Percentiles rank a stretch among this genome's conserved stretches.
Evolutionary conservation across 345 rosid genomes (phyloP).

Genomic region (Kernera saxatilis): DNA sequence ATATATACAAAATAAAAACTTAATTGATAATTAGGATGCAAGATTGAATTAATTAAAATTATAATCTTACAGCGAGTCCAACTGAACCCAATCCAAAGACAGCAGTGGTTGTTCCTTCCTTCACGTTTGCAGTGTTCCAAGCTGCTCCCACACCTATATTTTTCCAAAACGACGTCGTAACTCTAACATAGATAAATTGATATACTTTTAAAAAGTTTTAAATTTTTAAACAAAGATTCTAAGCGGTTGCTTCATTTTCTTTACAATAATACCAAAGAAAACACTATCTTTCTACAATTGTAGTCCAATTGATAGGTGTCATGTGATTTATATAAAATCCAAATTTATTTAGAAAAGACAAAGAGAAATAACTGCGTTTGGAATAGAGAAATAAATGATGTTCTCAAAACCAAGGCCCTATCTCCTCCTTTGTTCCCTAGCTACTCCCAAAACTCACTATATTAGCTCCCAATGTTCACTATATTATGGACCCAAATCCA

Average conservation of each 20-base stretch:
- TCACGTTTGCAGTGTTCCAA: constrained; percentile 56
- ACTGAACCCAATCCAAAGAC: constrained; percentile 63
- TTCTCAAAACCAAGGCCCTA: background rate
- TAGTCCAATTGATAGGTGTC: background rate
- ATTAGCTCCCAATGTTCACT: background rate
- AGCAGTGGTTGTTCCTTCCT: constrained; percentile 55
- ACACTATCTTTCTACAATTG: background rate
- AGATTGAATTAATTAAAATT: background rate
- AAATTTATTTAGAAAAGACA: background rate
- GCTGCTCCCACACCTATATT: constrained; percentile 64
- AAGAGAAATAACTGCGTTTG: background rate
- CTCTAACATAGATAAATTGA: too few relatives aligned
- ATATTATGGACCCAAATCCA: background rate
- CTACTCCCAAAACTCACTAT: background rate
- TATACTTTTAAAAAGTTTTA: too few relatives aligned
- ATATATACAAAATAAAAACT: background rate
- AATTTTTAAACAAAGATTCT: too few relatives aligned
- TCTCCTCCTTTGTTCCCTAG: background rate
- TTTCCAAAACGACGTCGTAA: background rate
- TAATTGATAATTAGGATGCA: background rate
- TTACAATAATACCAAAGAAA: too few relatives aligned
- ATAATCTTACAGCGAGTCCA: constrained; percentile 62
- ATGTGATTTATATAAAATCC: background rate
- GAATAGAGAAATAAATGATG: background rate
- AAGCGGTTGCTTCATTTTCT: too few relatives aligned